Evolutionary conservation across 2,329 filamentous ascomycete species (phyloP), one percentile per base, ranked within the genome.

Genomic region (Aspergillus costaricaensis): DNA sequence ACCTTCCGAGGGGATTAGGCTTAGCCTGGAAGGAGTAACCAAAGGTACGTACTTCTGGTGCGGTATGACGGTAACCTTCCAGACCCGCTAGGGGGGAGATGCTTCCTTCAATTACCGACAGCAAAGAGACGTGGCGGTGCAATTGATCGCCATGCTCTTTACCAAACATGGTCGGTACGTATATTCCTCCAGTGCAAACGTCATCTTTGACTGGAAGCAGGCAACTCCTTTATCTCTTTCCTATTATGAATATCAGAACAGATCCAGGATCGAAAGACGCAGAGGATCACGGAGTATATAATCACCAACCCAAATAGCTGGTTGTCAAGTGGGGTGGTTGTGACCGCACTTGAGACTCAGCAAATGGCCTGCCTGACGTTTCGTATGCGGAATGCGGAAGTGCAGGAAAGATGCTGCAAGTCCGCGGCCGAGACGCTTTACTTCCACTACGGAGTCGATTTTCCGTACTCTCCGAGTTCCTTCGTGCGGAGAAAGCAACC

Each of bases 121-220:
- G 36, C 15, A 52, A 55, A 58, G 12, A 59, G 56, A 61, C 39
- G 55, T 63, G 58, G 61, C 61, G 61, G 61, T 63, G 61, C 61
- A 62, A 43, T 25, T 47, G 53, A 47, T 55, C 53, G 25, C 41
- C 23, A 47, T 55, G n/a, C 38, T 30, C 14, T 41, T 30, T 44
- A 55, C 41, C 21, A 25, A 44, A 38, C 25, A 21, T 12, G 52
- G 25, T 32, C 53, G 43, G 52, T 27, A 47, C 23, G 53, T 55
- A 44, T 32, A 32, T 44, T 43, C n/a, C 36, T 30, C 39, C 53
- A 19, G 19, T 6, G 53, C 43, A 30, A 55, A 55, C 53, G 53
- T 55, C 53, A 55, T 55, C 53, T 14, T 55, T 25, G 8, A n/a
- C 25, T 47, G 17, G 25, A 44, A 32, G 25, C 39, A 32, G 47